A percentile compares a stretch with the other conserved stretches of the same genome.
These are phyloP conservation scores for Papilionanthe hybrid DNA, from an alignment of 116 monocot genomes.

Conservation along the genomic window DNA sequence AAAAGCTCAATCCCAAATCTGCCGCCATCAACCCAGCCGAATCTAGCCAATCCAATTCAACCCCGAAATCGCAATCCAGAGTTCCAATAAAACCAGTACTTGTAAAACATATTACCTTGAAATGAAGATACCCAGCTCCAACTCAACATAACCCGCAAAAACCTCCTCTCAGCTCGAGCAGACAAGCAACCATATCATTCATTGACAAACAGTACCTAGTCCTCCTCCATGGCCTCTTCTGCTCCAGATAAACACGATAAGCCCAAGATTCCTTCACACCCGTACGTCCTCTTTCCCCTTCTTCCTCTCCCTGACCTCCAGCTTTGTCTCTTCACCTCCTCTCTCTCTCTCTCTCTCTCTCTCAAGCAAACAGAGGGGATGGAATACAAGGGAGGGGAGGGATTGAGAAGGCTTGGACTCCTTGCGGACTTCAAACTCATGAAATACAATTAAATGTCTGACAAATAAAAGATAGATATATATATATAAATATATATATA, in stretches of 20 bases:
- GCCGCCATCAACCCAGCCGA: not conserved
- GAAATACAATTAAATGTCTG: conserved; percentile 10
- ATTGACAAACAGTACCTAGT: not conserved
- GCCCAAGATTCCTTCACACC: not conserved
- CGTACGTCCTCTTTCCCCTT: not conserved
- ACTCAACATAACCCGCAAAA: not conserved
- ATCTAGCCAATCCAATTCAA: conserved; percentile 1
- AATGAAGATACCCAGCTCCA: not conserved
- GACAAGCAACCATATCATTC: not conserved
- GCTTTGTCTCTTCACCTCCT: not conserved
- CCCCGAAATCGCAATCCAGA: conserved; percentile 2
- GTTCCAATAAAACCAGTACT: not conserved
- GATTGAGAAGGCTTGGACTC: conserved; percentile 5
- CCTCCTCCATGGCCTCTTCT: not conserved
- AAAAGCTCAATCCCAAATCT: not conserved
- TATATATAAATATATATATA: not conserved
- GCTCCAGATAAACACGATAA: not conserved
- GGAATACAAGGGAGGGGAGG: not conserved
- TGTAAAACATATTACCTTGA: not conserved
- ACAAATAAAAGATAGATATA: not conserved
- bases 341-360: not conserved
- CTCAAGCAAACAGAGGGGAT: not conserved
- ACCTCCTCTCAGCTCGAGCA: not conserved
- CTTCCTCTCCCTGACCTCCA: not conserved
- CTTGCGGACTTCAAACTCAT: conserved; percentile 10